Evolutionary conservation across 768 basidiomycete genomes (phyloP).

Genomic region (Neoboletus brunneissimus): DNA sequence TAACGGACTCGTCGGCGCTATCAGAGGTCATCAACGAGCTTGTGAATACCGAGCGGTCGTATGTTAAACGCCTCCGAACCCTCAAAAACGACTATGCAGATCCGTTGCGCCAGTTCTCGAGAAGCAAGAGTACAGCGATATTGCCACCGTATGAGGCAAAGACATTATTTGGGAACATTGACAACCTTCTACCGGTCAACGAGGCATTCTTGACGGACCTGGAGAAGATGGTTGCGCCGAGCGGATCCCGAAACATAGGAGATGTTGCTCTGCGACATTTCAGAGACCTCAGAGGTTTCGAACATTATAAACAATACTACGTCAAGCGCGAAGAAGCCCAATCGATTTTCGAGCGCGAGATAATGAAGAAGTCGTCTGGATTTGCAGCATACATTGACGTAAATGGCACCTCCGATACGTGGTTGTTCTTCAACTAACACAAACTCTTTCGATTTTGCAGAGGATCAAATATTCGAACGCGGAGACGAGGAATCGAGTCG

Average conservation of each 20-base stretch:
- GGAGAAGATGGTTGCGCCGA: conserved; percentile 71
- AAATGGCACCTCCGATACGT: conserved; percentile 30
- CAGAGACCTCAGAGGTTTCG: conserved; percentile 79
- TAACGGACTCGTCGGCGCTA: conserved; percentile 64
- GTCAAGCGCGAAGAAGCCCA: conserved; percentile 93
- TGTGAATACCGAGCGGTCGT: conserved; percentile 84
- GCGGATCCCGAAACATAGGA: conserved; percentile 60
- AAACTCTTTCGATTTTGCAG: conserved; percentile 36
- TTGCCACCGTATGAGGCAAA: conserved; percentile 90
- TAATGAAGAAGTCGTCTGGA: conserved; percentile 72
- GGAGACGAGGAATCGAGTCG: conserved; percentile 76
- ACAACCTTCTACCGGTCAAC: conserved; percentile 85
- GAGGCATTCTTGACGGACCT: conserved; percentile 82
- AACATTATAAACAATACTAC: conserved; percentile 89
- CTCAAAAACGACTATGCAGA: conserved; percentile 90
- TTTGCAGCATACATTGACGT: conserved; percentile 90
- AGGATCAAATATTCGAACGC: conserved; percentile 82
- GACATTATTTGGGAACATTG: conserved; percentile 91
- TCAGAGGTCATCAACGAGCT: conserved; percentile 81
- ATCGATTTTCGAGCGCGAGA: conserved; percentile 78
- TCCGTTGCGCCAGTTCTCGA: conserved; percentile 83
- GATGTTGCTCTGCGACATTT: conserved; percentile 88
- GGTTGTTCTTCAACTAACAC: conserved; percentile 11
- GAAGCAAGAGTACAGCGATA: conserved; percentile 81
- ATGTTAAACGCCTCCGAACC: conserved; percentile 77